phyloP scores from a whole-genome alignment of 352 stramenopile genomes.

The Plasmopara viticola region DNA sequence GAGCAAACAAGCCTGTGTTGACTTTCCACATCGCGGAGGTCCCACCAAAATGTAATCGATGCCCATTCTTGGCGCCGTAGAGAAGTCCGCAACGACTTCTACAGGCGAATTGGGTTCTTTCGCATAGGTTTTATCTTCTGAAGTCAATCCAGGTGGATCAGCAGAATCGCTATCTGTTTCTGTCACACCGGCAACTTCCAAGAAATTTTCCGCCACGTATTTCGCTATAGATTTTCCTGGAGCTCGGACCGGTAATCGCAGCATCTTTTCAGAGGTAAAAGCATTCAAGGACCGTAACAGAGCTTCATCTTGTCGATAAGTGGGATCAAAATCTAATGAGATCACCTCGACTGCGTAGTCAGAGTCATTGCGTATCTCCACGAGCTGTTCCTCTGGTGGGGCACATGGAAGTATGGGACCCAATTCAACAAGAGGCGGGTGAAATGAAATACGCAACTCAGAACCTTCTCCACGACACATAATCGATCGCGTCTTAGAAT shows the following conservation, averaged over 20 bases:
- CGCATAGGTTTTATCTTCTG: neutral
- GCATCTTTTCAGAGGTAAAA: conserved; percentile 57
- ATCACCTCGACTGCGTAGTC: conserved; percentile 89
- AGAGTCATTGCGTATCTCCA: conserved; percentile 86
- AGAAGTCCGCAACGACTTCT: conserved; percentile 4
- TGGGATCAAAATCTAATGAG: conserved; percentile 82
- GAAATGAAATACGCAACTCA: conserved; percentile 74
- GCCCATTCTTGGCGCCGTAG: conserved; percentile 25
- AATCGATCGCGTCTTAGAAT: conserved; percentile 74
- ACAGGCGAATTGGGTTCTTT: neutral
- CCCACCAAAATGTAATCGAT: conserved; percentile 82
- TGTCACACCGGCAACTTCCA: conserved; percentile 15
- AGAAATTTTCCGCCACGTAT: conserved; percentile 45
- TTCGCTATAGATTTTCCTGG: conserved; percentile 57
- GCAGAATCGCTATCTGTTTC: neutral
- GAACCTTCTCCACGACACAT: conserved; percentile 73
- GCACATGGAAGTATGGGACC: conserved; percentile 83
- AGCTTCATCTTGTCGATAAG: conserved; percentile 83
- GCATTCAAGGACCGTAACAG: conserved; percentile 49
- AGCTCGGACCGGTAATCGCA: conserved; percentile 66
- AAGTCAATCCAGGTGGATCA: conserved; percentile 1
- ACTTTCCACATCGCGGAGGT: conserved; percentile 67
- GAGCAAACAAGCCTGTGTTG: conserved; percentile 69
- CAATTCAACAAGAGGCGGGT: conserved; percentile 75
- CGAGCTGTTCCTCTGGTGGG: conserved; percentile 27